Conservation (phyloP, 768 basidiomycete genomes). For the Kwoniella europaea region DNA sequence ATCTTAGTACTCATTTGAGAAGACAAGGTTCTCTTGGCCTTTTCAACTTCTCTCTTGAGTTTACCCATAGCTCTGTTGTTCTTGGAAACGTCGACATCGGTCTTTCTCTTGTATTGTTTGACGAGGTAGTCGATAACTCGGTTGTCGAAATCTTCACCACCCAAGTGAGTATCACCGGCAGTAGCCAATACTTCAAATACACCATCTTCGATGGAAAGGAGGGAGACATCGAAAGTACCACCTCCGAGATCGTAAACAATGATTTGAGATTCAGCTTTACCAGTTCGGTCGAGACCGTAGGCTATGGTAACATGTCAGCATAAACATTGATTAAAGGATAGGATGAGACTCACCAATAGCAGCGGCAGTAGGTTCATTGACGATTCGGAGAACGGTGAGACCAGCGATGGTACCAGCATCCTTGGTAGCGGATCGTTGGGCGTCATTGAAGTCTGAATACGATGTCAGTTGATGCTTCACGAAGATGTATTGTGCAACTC, state of each 20-base stretch:
- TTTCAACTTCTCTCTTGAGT: slow-evolving; percentile 91
- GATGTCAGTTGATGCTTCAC: slow-evolving; percentile 12
- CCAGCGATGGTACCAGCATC: slow-evolving; percentile 95
- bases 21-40: slow-evolving; percentile 91
- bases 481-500: slow-evolving; percentile 20
- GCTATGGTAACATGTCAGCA: slow-evolving; percentile 55
- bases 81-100: slow-evolving; percentile 76
- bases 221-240: slow-evolving; percentile 97
- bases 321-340: background rate
- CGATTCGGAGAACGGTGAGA: slow-evolving; percentile 94
- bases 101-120: slow-evolving; percentile 95
- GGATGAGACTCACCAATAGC: slow-evolving; percentile 68
- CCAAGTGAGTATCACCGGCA: slow-evolving; percentile 96
- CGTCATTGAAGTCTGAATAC: slow-evolving; percentile 84
- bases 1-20: slow-evolving; percentile 86
- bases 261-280: slow-evolving; percentile 86
- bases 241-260: slow-evolving; percentile 98
- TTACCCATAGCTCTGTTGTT: slow-evolving; percentile 87
- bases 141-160: slow-evolving; percentile 98
- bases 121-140: slow-evolving; percentile 95
- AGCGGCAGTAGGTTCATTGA: slow-evolving; percentile 98
- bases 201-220: slow-evolving; percentile 93
- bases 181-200: slow-evolving; percentile 99
- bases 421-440: slow-evolving; percentile 97
- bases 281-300: slow-evolving; percentile 97